These are phyloP conservation scores for Trichophyton rubrum DNA, from an alignment of 2,329 filamentous ascomycete species.

Conservation along the genomic window DNA sequence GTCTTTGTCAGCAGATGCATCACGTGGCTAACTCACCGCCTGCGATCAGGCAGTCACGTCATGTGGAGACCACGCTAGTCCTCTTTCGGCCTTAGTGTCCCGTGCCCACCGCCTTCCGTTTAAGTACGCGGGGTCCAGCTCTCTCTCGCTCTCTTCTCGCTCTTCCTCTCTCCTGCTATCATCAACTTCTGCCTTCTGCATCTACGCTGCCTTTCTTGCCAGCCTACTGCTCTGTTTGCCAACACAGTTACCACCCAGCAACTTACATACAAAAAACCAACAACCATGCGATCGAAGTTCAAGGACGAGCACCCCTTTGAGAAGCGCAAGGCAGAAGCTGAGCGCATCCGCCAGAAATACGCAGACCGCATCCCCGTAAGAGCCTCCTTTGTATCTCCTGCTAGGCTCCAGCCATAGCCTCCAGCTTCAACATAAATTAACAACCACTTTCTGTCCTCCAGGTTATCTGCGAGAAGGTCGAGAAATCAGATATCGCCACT, in stretches of 20 bases:
- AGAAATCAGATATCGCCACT: slow-evolving; percentile 97
- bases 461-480: slow-evolving; percentile 99
- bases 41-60: neutral
- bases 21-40: slow-evolving; percentile 4
- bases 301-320: slow-evolving; percentile 99
- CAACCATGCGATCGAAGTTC: slow-evolving; percentile 94
- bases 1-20: neutral
- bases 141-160: neutral
- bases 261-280: neutral
- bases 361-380: slow-evolving; percentile 89
- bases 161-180: neutral
- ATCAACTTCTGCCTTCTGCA: neutral
- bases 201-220: neutral
- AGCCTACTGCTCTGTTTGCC: neutral
- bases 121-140: slow-evolving; percentile 5
- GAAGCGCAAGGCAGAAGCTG: slow-evolving; percentile 99
- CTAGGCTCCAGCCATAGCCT: neutral
- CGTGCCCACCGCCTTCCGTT: slow-evolving; percentile 4
- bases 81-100: neutral
- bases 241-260: neutral
- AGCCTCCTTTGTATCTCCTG: neutral
- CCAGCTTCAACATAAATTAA: neutral
- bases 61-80: neutral
- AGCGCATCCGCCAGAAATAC: slow-evolving; percentile 98
- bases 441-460: slow-evolving; percentile 27